phyloP scores from a whole-genome alignment of 2,329 filamentous ascomycete genomes.

The Penicillium janthinellum region DNA sequence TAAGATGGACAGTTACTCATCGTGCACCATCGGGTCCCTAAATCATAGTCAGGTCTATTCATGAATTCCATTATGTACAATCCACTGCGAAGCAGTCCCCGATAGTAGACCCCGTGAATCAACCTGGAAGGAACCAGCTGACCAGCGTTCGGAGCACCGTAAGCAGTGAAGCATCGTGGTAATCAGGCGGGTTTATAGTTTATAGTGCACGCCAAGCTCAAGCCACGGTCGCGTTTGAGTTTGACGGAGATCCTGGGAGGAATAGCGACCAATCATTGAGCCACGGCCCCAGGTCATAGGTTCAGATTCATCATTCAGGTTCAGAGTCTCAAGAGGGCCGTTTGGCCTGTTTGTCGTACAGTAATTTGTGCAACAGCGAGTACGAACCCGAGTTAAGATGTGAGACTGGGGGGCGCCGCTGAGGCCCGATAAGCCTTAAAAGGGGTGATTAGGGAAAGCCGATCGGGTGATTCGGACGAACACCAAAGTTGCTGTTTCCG shows the following conservation, averaged over 20 bases:
- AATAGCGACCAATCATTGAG: background rate
- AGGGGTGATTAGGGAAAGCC: background rate
- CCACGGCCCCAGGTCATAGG: background rate
- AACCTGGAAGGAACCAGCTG: background rate
- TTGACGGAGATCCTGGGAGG: background rate
- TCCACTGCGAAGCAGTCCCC: background rate
- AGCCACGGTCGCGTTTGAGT: constrained; percentile 1
- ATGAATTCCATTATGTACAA: background rate
- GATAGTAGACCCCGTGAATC: background rate
- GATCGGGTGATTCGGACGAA: background rate
- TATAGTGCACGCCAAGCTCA: background rate
- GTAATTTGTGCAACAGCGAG: background rate
- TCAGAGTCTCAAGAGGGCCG: too few relatives aligned
- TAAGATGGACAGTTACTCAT: too few relatives aligned
- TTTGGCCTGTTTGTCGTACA: background rate
- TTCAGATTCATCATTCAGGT: background rate
- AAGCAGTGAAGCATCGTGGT: background rate
- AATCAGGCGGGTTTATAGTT: background rate
- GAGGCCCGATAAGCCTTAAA: too few relatives aligned
- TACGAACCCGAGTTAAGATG: background rate
- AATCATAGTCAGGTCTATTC: too few relatives aligned
- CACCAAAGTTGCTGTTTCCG: background rate
- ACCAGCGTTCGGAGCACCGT: background rate
- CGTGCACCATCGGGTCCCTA: too few relatives aligned
- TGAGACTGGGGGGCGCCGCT: too few relatives aligned